Conservation (phyloP, 1,139 yeast genomes). For the Yamadazyma diospyri region DNA sequence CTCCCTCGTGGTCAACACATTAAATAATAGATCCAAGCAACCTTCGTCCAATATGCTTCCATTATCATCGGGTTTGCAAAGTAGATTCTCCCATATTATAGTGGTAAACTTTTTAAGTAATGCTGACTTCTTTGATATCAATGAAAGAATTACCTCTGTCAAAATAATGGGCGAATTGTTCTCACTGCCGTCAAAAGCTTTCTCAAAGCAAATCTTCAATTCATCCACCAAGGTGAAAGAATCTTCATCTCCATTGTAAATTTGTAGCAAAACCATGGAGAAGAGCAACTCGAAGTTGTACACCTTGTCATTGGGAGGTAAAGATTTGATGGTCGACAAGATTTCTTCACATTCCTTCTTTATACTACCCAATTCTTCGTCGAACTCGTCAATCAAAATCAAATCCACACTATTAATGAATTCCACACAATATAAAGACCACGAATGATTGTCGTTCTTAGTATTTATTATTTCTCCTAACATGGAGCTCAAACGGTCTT, state of each 20-base stretch:
- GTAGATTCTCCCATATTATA: slow-evolving; percentile 68
- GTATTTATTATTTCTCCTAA: slow-evolving; percentile 54
- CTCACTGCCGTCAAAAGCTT: slow-evolving; percentile 21
- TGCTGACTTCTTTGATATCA: slow-evolving; percentile 68
- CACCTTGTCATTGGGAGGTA: slow-evolving; percentile 21
- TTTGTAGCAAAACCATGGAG: slow-evolving; percentile 74
- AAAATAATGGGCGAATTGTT: slow-evolving; percentile 54
- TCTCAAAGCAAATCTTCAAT: slow-evolving; percentile 51
- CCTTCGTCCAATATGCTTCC: slow-evolving; percentile 35
- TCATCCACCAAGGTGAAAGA: slow-evolving; percentile 76
- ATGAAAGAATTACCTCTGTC: slow-evolving; percentile 76
- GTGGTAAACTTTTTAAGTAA: slow-evolving; percentile 69
- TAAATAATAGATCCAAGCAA: slow-evolving; percentile 58
- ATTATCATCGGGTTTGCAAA: slow-evolving; percentile 28
- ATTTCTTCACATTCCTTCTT: slow-evolving; percentile 50
- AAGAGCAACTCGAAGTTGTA: slow-evolving; percentile 65
- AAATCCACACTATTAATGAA: slow-evolving; percentile 18
- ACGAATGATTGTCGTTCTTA: slow-evolving; percentile 47
- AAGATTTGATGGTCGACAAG: slow-evolving; percentile 21
- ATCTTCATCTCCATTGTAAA: slow-evolving; percentile 78
- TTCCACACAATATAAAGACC: slow-evolving; percentile 52
- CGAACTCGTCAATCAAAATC: slow-evolving; percentile 43
- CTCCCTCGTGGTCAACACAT: slow-evolving; percentile 71
- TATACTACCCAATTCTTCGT: slow-evolving; percentile 49
- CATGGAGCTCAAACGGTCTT: slow-evolving; percentile 63